Evolutionary conservation across 106 monocot genomes (phyloP).

Genomic region (Hemerocallis citrina): DNA sequence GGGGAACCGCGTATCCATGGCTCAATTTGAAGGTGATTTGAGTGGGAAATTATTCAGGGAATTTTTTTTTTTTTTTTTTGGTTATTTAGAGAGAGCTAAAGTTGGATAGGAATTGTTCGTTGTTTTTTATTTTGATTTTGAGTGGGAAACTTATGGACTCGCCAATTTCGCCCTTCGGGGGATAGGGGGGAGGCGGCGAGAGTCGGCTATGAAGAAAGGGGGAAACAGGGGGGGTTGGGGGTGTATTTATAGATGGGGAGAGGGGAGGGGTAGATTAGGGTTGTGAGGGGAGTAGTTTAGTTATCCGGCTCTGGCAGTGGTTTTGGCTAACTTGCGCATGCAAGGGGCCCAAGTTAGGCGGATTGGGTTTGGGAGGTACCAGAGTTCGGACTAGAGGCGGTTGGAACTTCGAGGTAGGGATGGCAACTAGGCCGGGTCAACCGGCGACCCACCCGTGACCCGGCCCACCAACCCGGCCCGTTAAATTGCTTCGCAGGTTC

Average conservation of each 20-base stretch:
- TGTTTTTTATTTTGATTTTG: neutral
- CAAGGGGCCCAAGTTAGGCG: no score
- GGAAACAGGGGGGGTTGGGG: neutral
- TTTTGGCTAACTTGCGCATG: no score
- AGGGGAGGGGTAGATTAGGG: neutral
- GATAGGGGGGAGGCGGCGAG: neutral
- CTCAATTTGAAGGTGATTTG: neutral
- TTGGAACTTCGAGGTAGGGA: no score
- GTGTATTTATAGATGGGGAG: conserved; percentile 3
- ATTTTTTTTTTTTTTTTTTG: neutral
- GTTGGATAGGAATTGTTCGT: no score
- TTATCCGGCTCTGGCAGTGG: no score
- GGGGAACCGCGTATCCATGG: conserved; percentile 81
- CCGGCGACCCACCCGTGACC: no score
- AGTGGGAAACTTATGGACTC: neutral
- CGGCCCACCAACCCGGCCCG: no score
- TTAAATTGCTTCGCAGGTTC: no score
- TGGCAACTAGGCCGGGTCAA: no score
- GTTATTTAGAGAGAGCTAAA: neutral
- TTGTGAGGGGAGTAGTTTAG: no score
- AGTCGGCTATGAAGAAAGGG: neutral
- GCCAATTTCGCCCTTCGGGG: neutral
- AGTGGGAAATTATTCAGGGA: neutral
- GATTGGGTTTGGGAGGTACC: no score
- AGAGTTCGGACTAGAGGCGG: no score